Percentiles rank a stretch among this genome's conserved stretches.
Conservation (phyloP, 192 early-diverging fungal species). For the Coemansia pectinata region DNA sequence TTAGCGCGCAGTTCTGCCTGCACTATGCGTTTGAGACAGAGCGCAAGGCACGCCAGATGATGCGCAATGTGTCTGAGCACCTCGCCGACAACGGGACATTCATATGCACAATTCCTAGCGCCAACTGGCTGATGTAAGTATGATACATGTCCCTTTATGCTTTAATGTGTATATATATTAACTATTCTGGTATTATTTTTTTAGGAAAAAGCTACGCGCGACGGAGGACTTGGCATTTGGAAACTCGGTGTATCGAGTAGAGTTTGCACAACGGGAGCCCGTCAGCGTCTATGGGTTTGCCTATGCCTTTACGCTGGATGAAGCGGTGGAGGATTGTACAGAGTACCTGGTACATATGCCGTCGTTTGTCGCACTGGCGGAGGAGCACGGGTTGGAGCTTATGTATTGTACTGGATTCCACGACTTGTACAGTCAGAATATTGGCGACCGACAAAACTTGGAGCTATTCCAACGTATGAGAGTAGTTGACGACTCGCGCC, state of each 20-base stretch:
- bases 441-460: constrained; percentile 55
- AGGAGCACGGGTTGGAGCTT: constrained; percentile 78
- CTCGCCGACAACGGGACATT: constrained; percentile 78
- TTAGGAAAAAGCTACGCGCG: constrained; percentile 58
- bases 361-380: constrained; percentile 76
- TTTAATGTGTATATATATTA: background rate
- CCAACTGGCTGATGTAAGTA: constrained; percentile 82
- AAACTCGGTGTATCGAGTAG: constrained; percentile 85
- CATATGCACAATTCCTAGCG: constrained; percentile 92
- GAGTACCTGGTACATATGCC: constrained; percentile 92
- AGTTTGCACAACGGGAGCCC: constrained; percentile 69
- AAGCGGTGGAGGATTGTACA: constrained; percentile 96
- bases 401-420: constrained; percentile 80
- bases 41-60: constrained; percentile 73
- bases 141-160: background rate
- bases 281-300: constrained; percentile 76
- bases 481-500: constrained; percentile 69
- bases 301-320: constrained; percentile 89
- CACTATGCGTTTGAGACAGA: constrained; percentile 95
- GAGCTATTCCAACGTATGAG: constrained; percentile 79
- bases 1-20: constrained; percentile 95
- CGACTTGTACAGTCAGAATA: constrained; percentile 70
- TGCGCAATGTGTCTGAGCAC: constrained; percentile 73
- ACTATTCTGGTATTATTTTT: background rate
- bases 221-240: constrained; percentile 63